These are phyloP conservation scores for Funneliformis caledonium DNA, from an alignment of 371 early-diverging fungal genomes.

Conservation along the genomic window DNA sequence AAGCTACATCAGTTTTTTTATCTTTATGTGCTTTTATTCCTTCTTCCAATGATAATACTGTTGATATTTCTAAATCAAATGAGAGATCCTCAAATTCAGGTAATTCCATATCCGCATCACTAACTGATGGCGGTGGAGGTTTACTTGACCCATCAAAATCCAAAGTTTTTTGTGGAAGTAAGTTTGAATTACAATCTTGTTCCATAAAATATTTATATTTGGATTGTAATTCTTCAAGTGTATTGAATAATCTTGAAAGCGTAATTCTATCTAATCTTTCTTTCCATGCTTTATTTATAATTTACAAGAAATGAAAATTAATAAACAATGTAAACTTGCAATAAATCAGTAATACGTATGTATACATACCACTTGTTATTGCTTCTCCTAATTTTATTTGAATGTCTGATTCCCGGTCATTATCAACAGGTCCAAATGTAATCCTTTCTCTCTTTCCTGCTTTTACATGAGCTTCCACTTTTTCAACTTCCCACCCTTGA, in stretches of 20 bases:
- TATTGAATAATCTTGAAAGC: too few relatives aligned
- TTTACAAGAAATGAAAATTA: neutral
- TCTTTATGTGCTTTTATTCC: conserved; percentile 24
- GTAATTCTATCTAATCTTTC: neutral
- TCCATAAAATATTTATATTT: neutral
- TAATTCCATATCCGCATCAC: neutral
- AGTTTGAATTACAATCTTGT: neutral
- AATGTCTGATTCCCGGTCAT: neutral
- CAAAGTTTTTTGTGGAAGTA: neutral
- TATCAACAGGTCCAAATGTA: neutral
- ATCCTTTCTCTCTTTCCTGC: conserved; percentile 1
- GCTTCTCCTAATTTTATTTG: neutral
- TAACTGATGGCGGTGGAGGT: neutral
- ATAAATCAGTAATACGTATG: neutral
- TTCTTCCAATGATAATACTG: conserved; percentile 13
- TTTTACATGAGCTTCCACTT: neutral
- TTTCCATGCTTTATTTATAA: conserved; percentile 16
- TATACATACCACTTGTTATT: neutral
- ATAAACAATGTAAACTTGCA: neutral
- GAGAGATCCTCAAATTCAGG: neutral
- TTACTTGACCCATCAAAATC: neutral
- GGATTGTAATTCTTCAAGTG: neutral
- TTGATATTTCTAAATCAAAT: neutral
- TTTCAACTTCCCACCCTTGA: neutral
- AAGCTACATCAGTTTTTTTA: neutral